phyloP scores from a whole-genome alignment of 306 rosid species.

The Vigna hirtella region DNA sequence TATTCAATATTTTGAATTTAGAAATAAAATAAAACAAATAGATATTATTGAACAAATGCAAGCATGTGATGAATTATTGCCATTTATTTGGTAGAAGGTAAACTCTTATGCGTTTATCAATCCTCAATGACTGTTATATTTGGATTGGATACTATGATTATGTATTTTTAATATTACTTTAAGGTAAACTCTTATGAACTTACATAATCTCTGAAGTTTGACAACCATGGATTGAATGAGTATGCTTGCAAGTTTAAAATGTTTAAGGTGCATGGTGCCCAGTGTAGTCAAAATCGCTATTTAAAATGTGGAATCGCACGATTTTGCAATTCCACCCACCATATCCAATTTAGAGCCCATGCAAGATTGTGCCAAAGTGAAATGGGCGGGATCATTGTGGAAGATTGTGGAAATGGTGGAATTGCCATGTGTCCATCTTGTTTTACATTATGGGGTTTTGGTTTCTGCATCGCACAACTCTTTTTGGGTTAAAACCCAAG shows the following conservation, averaged over 20 bases:
- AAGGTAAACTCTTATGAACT: not conserved
- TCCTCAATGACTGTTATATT: not conserved
- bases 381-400: no score
- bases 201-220: not conserved
- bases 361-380: no score
- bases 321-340: no score
- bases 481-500: no score
- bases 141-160: not conserved
- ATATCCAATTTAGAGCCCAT: no score
- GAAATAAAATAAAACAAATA: not conserved
- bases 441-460: no score
- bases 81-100: constrained; percentile 13
- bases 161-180: not conserved
- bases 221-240: not conserved
- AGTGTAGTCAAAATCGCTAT: no score
- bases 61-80: constrained; percentile 1
- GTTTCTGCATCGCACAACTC: no score
- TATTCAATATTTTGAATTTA: not conserved
- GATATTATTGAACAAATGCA: not conserved
- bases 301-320: no score
- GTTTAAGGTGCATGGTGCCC: constrained; percentile 17
- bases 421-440: no score
- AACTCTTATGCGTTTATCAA: not conserved
- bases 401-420: no score
- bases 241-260: constrained; percentile 7